phyloP scores from a whole-genome alignment of 495 filamentous ascomycete genomes.

The Aspergillus heteromorphus region DNA sequence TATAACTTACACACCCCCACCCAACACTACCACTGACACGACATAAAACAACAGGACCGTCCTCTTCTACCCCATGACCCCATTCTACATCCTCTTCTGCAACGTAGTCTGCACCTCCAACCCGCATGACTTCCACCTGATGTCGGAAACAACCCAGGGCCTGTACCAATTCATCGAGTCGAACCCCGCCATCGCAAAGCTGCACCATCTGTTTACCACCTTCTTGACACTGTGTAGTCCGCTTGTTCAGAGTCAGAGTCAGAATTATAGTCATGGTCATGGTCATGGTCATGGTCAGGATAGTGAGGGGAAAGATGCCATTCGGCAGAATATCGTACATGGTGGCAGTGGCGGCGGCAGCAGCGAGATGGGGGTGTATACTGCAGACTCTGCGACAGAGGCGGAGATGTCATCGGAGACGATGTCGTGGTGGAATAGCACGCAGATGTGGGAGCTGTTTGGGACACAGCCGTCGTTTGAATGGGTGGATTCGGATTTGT shows the following conservation, averaged over 20 bases:
- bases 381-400: neutral
- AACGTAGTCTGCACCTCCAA: conserved; percentile 30
- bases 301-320: too few species aligned
- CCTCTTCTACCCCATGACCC: conserved; percentile 25
- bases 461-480: neutral
- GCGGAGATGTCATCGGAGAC: neutral
- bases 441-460: neutral
- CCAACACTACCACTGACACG: too few species aligned
- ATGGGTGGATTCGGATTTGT: neutral
- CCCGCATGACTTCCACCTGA: conserved; percentile 25
- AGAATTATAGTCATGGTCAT: too few species aligned
- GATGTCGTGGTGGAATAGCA: neutral
- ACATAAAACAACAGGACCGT: conserved; percentile 19
- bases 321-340: too few species aligned
- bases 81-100: conserved; percentile 31
- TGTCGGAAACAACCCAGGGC: conserved; percentile 23
- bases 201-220: conserved; percentile 25
- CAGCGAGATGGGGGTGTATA: too few species aligned
- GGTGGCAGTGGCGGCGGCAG: too few species aligned
- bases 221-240: conserved; percentile 14
- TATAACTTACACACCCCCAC: too few species aligned
- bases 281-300: too few species aligned
- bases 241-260: conserved; percentile 10
- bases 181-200: conserved; percentile 22
- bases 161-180: conserved; percentile 21